These are phyloP conservation scores for Fusarium liriodendri DNA, from an alignment of 2,329 filamentous ascomycete genomes.

Conservation along the genomic window DNA sequence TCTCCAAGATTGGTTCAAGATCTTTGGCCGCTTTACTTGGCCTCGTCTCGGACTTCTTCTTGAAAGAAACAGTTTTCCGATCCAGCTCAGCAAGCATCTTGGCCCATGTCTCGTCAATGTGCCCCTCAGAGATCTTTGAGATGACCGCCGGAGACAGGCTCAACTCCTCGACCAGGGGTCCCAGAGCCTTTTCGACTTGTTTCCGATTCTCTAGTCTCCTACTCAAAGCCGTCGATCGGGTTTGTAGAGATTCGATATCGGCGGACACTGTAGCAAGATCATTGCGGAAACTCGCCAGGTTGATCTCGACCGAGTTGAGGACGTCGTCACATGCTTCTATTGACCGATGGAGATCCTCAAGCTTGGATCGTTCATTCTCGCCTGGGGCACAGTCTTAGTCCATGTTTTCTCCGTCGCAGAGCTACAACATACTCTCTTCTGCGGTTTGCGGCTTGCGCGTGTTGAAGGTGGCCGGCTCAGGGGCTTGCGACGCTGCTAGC, in stretches of 20 bases:
- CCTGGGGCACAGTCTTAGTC: constrained; percentile 57
- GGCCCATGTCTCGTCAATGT: constrained; percentile 90
- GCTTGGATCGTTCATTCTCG: constrained; percentile 83
- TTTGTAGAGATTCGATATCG: constrained; percentile 94
- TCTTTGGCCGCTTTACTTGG: constrained; percentile 84
- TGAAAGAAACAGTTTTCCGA: constrained; percentile 77
- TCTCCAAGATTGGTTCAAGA: constrained; percentile 84
- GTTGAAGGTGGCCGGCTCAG: constrained; percentile 24
- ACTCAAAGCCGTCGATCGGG: constrained; percentile 84
- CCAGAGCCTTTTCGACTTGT: constrained; percentile 87
- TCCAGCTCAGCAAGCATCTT: constrained; percentile 87
- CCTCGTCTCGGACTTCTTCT: constrained; percentile 70
- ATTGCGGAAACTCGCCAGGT: constrained; percentile 91
- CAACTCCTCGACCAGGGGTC: constrained; percentile 90
- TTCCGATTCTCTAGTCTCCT: constrained; percentile 89
- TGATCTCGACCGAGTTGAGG: constrained; percentile 90
- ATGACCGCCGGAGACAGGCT: constrained; percentile 88
- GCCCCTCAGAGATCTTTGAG: constrained; percentile 85
- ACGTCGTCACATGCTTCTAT: constrained; percentile 94
- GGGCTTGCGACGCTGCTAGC: constrained; percentile 61
- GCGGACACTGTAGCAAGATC: constrained; percentile 92
- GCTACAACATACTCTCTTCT: constrained; percentile 74
- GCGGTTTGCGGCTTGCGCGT: constrained; percentile 69
- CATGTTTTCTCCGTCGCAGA: too few relatives aligned
- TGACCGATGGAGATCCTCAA: constrained; percentile 89